A percentile compares a stretch with the other conserved stretches of the same genome.
phyloP scores from a whole-genome alignment of 768 basidiomycete genomes.

The Mycena chlorophos region DNA sequence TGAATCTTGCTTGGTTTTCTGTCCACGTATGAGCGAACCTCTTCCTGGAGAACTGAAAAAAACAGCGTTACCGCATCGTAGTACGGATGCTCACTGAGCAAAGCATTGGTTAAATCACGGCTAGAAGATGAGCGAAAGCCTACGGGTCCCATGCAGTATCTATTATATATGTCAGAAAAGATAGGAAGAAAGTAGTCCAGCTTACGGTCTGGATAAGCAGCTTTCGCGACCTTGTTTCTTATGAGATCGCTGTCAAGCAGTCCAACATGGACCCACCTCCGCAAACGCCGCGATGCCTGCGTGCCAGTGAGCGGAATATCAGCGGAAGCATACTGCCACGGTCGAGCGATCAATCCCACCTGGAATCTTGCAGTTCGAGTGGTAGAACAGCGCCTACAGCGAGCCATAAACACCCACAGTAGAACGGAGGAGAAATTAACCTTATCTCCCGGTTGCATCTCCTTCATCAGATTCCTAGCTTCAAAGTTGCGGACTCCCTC shows the following conservation, averaged over 20 bases:
- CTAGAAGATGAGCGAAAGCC: slow-evolving; percentile 26
- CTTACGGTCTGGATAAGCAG: slow-evolving; percentile 90
- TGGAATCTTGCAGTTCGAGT: slow-evolving; percentile 83
- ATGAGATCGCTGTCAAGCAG: slow-evolving; percentile 9
- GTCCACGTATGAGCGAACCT: neutral
- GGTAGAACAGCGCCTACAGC: slow-evolving; percentile 76
- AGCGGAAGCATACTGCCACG: too few relatives aligned
- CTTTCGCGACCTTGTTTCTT: slow-evolving; percentile 61
- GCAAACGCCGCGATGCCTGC: slow-evolving; percentile 81
- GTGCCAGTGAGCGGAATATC: slow-evolving; percentile 1
- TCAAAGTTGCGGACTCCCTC: slow-evolving; percentile 87
- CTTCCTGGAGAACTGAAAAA: neutral
- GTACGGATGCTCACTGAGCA: slow-evolving; percentile 69
- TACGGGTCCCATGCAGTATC: slow-evolving; percentile 91
- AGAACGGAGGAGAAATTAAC: slow-evolving; percentile 35
- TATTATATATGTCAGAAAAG: slow-evolving; percentile 30
- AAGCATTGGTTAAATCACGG: slow-evolving; percentile 4
- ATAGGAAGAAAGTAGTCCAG: neutral
- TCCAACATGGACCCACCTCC: slow-evolving; percentile 47
- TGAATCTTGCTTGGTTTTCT: slow-evolving; percentile 76
- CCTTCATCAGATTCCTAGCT: slow-evolving; percentile 80
- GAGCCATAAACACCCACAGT: neutral
- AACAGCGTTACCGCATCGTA: slow-evolving; percentile 57
- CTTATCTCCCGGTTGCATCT: slow-evolving; percentile 76
- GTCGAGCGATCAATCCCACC: slow-evolving; percentile 42